Evolutionary conservation across 208 protist genomes (phyloP).

Genomic region (Leptomonas seymouri): DNA sequence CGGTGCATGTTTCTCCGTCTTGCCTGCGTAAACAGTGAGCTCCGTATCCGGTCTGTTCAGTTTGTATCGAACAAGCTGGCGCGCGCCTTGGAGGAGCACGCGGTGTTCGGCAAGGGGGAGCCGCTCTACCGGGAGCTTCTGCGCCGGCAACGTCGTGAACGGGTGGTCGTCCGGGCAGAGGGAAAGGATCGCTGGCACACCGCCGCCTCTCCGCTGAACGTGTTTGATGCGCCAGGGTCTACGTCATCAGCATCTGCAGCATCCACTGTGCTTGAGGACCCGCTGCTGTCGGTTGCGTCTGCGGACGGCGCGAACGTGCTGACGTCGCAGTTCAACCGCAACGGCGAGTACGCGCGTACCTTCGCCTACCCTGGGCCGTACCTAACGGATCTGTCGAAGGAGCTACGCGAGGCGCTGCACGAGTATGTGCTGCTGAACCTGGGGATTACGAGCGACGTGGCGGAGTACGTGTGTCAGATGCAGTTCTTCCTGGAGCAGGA

Average conservation of each 20-base stretch:
- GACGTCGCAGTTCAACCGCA: constrained; percentile 37
- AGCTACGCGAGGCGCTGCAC: constrained; percentile 60
- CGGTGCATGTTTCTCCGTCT: constrained; percentile 68
- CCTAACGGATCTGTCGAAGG: constrained; percentile 73
- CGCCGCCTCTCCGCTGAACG: constrained; percentile 18
- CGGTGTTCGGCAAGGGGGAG: constrained; percentile 64
- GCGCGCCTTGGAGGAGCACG: constrained; percentile 54
- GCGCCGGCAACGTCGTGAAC: constrained; percentile 10
- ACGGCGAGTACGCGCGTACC: constrained; percentile 56
- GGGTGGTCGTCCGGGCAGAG: neutral
- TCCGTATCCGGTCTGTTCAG: constrained; percentile 78
- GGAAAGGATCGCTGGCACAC: constrained; percentile 7
- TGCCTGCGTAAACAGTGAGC: constrained; percentile 75
- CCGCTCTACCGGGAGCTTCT: constrained; percentile 62
- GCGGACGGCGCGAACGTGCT: constrained; percentile 34
- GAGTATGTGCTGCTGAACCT: constrained; percentile 67
- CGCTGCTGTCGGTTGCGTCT: neutral
- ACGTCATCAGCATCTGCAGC: constrained; percentile 1
- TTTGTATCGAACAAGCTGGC: constrained; percentile 63
- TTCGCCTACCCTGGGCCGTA: constrained; percentile 77
- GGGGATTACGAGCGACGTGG: constrained; percentile 56
- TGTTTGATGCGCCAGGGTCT: constrained; percentile 25
- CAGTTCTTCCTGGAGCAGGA: constrained; percentile 87
- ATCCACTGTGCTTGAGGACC: neutral
- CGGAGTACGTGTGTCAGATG: constrained; percentile 87